Evolutionary conservation across 2,329 filamentous ascomycete genomes (phyloP).

Genomic region (Alternaria triticina): DNA sequence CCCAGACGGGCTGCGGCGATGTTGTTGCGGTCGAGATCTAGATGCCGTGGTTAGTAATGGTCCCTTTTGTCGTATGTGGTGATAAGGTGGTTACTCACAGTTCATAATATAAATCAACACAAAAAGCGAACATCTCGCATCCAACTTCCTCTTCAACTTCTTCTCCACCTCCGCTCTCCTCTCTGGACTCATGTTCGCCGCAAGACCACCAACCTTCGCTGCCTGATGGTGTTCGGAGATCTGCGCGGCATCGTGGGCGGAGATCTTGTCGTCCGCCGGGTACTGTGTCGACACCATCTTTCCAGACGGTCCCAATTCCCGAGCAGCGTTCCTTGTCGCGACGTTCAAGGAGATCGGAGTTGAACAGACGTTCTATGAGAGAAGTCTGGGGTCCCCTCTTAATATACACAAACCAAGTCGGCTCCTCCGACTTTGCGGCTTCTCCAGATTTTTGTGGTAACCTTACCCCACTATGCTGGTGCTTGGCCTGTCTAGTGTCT

Average conservation of each 20-base stretch:
- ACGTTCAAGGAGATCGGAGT: neutral
- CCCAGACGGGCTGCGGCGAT: constrained; percentile 44
- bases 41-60: constrained; percentile 6
- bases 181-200: constrained; percentile 39
- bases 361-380: neutral
- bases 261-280: constrained; percentile 7
- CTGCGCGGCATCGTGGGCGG: constrained; percentile 10
- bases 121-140: constrained; percentile 40
- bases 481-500: neutral
- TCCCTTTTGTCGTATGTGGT: neutral
- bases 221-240: constrained; percentile 7
- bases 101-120: constrained; percentile 49
- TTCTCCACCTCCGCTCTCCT: constrained; percentile 41
- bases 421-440: neutral
- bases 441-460: neutral
- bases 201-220: constrained; percentile 16
- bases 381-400: neutral
- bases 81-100: constrained; percentile 11
- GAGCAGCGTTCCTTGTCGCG: neutral
- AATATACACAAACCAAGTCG: neutral
- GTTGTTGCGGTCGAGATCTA: constrained; percentile 36
- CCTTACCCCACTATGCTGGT: neutral
- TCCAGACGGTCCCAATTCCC: neutral
- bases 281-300: constrained; percentile 14
- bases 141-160: constrained; percentile 43